A percentile compares a stretch with the other conserved stretches of the same genome.
Conservation (phyloP, 352 stramenopile genomes). For the Pythium phragmiticola region DNA sequence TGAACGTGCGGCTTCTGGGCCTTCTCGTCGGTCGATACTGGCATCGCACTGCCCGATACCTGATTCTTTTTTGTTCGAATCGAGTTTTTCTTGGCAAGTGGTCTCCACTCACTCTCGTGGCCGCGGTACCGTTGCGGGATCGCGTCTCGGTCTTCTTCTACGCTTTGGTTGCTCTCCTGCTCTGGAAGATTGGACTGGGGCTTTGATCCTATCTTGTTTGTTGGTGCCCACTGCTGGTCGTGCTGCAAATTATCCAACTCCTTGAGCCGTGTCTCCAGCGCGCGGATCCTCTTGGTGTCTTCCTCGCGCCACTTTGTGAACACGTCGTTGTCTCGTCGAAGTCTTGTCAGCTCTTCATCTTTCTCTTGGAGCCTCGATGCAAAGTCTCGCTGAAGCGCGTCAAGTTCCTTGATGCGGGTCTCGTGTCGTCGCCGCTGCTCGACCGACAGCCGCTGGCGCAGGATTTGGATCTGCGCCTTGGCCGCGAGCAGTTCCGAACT, state of each 20-base stretch:
- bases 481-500: conserved; percentile 54
- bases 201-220: background rate
- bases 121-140: background rate
- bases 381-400: conserved; percentile 46
- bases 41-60: background rate
- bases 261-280: conserved; percentile 30
- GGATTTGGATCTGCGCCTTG: conserved; percentile 56
- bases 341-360: conserved; percentile 58
- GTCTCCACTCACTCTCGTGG: background rate
- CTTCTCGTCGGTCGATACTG: background rate
- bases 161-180: background rate
- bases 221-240: background rate
- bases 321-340: conserved; percentile 55
- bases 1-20: background rate
- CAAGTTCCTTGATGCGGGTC: conserved; percentile 56
- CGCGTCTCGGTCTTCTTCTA: background rate
- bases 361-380: conserved; percentile 54
- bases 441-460: conserved; percentile 47
- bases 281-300: conserved; percentile 54
- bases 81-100: conserved; percentile 8
- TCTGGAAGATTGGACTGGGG: conserved; percentile 2
- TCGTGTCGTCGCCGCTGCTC: conserved; percentile 51
- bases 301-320: conserved; percentile 65
- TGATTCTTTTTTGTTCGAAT: conserved; percentile 1
- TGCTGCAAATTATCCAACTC: conserved; percentile 1